phyloP scores from a whole-genome alignment of 208 protist species.

The Trichomonas tenax region DNA sequence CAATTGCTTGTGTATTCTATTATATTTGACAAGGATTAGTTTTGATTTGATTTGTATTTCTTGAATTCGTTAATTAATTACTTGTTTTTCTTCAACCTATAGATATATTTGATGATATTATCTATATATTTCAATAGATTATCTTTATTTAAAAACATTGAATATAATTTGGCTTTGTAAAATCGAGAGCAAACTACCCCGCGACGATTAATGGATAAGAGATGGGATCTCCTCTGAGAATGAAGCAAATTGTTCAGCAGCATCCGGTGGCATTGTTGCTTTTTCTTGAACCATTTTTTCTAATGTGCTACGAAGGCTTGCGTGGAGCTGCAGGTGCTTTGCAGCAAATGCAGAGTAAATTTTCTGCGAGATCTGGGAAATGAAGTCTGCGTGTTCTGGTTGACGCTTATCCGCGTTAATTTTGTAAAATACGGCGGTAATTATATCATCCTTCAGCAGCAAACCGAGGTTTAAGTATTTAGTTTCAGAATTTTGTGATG shows the following conservation, averaged over 20 bases:
- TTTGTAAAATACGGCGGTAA: neutral
- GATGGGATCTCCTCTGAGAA: neutral
- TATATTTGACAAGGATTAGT: too few relatives aligned
- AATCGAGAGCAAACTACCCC: too few relatives aligned
- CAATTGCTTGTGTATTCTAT: too few relatives aligned
- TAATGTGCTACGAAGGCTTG: neutral
- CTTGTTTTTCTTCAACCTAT: too few relatives aligned
- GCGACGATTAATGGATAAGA: neutral
- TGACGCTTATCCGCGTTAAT: neutral
- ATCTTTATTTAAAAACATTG: too few relatives aligned
- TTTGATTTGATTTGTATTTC: too few relatives aligned
- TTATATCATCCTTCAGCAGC: neutral
- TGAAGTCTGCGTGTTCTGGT: neutral
- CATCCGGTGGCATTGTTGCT: neutral
- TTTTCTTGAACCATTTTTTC: neutral
- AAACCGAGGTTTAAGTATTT: neutral
- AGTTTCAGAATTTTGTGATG: neutral
- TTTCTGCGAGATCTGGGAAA: neutral
- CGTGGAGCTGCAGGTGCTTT: neutral
- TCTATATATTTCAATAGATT: too few relatives aligned
- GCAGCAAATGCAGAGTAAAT: neutral
- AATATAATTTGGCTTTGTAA: too few relatives aligned
- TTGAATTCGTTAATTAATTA: too few relatives aligned
- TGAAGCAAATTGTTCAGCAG: neutral
- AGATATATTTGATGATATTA: too few relatives aligned